Percentiles rank a stretch among this genome's conserved stretches.
Evolutionary conservation across 2,329 filamentous ascomycete species (phyloP).

Genomic region (Cytospora paraplurivora): DNA sequence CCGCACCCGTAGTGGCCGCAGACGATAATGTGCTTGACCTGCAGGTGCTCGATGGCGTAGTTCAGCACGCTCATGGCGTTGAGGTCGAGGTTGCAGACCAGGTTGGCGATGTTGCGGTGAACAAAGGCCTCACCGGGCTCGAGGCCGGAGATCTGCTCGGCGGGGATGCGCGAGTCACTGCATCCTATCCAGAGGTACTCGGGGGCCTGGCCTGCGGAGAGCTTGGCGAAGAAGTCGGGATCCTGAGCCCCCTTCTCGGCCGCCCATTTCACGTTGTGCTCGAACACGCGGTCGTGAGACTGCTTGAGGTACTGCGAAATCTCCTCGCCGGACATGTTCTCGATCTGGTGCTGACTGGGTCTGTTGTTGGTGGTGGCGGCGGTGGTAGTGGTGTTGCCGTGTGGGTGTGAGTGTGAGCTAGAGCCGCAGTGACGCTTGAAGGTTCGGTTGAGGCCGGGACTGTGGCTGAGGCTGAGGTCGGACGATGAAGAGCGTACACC

Average conservation of each 20-base stretch:
- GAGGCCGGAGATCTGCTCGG: constrained; percentile 81
- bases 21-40: constrained; percentile 79
- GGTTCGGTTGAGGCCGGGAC: not conserved
- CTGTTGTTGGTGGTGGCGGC: not conserved
- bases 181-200: constrained; percentile 89
- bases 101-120: constrained; percentile 93
- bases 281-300: constrained; percentile 68
- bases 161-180: constrained; percentile 88
- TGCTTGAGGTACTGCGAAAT: constrained; percentile 60
- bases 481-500: constrained; percentile 10
- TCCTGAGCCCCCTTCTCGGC: constrained; percentile 58
- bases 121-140: constrained; percentile 91
- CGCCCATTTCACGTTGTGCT: constrained; percentile 69
- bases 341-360: not conserved
- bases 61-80: constrained; percentile 81
- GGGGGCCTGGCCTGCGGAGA: constrained; percentile 65
- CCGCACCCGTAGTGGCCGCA: constrained; percentile 81
- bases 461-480: not conserved
- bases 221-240: constrained; percentile 65
- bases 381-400: constrained; percentile 21
- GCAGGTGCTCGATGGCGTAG: constrained; percentile 79
- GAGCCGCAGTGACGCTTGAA: constrained; percentile 9
- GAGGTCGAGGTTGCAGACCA: constrained; percentile 78
- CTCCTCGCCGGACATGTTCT: constrained; percentile 41
- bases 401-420: not conserved